Conservation (phyloP, 768 basidiomycete genomes). For the Boletus rufocinnamomeus region DNA sequence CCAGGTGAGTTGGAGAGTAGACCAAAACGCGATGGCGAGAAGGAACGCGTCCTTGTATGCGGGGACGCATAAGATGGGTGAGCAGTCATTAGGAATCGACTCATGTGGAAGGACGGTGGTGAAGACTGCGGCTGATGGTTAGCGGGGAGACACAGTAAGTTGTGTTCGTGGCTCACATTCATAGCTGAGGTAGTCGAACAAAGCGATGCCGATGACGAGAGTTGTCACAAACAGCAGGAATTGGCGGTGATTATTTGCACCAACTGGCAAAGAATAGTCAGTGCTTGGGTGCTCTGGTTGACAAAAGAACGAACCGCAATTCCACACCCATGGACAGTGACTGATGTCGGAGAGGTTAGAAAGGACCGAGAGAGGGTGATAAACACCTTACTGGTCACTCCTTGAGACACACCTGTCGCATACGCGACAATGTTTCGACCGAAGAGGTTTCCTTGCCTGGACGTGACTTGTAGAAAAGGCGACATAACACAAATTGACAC, state of each 20-base stretch:
- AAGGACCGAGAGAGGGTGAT: neutral
- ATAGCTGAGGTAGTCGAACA: slow-evolving; percentile 84
- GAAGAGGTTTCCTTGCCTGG: slow-evolving; percentile 83
- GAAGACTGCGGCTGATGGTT: slow-evolving; percentile 49
- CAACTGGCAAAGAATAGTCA: slow-evolving; percentile 53
- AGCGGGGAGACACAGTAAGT: neutral
- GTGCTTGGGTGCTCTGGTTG: neutral
- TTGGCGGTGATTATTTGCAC: slow-evolving; percentile 91
- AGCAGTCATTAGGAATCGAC: slow-evolving; percentile 20
- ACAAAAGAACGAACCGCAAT: slow-evolving; percentile 68
- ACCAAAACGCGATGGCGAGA: slow-evolving; percentile 78
- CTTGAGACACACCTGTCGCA: slow-evolving; percentile 90
- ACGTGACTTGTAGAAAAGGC: neutral
- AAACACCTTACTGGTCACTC: slow-evolving; percentile 81
- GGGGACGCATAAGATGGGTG: slow-evolving; percentile 59
- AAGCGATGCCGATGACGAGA: slow-evolving; percentile 75
- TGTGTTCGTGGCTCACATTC: slow-evolving; percentile 57
- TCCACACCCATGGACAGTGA: slow-evolving; percentile 99
- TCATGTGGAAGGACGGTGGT: slow-evolving; percentile 36
- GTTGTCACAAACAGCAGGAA: slow-evolving; percentile 91
- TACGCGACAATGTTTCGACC: slow-evolving; percentile 93
- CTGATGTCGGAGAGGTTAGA: slow-evolving; percentile 41
- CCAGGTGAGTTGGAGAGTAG: slow-evolving; percentile 94
- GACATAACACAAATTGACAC: slow-evolving; percentile 18
- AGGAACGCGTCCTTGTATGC: slow-evolving; percentile 81